Conservation (phyloP, 2,329 filamentous ascomycete species). For the Penicillium olsonii region DNA sequence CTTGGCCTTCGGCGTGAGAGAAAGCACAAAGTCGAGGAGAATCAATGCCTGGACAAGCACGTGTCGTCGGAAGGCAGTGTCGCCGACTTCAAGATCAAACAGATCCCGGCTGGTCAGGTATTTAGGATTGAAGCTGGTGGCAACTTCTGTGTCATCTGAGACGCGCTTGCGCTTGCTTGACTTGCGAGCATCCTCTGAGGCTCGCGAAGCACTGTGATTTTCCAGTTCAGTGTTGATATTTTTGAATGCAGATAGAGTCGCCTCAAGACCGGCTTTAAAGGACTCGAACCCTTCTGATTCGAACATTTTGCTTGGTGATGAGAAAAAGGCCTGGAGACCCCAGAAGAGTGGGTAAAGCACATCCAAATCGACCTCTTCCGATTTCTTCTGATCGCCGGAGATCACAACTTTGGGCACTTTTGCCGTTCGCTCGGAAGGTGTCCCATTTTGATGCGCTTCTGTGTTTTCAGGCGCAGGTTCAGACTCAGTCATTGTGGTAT, state of each 20-base stretch:
- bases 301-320: slow-evolving; percentile 82
- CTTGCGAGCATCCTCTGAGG: slow-evolving; percentile 63
- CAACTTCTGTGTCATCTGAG: slow-evolving; percentile 61
- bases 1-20: slow-evolving; percentile 78
- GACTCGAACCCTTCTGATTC: slow-evolving; percentile 65
- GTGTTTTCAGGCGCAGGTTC: slow-evolving; percentile 34
- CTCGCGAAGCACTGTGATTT: slow-evolving; percentile 60
- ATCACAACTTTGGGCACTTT: slow-evolving; percentile 30
- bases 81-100: slow-evolving; percentile 94
- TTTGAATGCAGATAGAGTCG: slow-evolving; percentile 74
- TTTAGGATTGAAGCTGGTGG: slow-evolving; percentile 88
- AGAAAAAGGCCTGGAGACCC: slow-evolving; percentile 89
- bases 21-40: slow-evolving; percentile 91
- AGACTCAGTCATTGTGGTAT: slow-evolving; percentile 59
- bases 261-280: slow-evolving; percentile 65
- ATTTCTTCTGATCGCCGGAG: slow-evolving; percentile 21
- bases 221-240: slow-evolving; percentile 67
- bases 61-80: slow-evolving; percentile 90
- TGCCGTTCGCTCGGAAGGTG: slow-evolving; percentile 11
- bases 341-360: slow-evolving; percentile 89
- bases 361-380: slow-evolving; percentile 64
- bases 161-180: slow-evolving; percentile 71
- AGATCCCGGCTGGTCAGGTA: slow-evolving; percentile 97
- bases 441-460: slow-evolving; percentile 24
- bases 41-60: slow-evolving; percentile 95